Evolutionary conservation across 2,329 filamentous ascomycete genomes (phyloP).

Genomic region (Fusarium sp.): DNA sequence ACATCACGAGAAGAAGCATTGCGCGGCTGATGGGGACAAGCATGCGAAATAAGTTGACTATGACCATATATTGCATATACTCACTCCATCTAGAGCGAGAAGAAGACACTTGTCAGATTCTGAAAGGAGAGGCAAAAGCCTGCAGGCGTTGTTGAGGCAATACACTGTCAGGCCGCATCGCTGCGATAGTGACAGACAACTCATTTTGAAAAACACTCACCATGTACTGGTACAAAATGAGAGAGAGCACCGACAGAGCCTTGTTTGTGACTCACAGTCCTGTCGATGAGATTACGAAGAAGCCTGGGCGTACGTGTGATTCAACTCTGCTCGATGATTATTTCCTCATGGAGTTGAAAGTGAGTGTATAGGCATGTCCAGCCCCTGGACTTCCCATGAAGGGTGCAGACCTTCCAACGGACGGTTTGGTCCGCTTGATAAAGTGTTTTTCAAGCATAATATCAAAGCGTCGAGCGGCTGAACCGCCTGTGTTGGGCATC

Average conservation of each 20-base stretch:
- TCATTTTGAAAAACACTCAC: constrained; percentile 9
- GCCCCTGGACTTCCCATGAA: background rate
- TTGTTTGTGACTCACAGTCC: background rate
- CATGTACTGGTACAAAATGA: background rate
- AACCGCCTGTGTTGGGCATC: background rate
- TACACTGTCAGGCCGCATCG: background rate
- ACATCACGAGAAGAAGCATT: background rate
- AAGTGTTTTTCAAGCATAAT: background rate
- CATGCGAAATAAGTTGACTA: background rate
- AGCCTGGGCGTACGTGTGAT: background rate
- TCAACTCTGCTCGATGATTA: background rate
- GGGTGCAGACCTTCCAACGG: background rate
- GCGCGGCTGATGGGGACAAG: background rate
- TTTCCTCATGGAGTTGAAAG: background rate
- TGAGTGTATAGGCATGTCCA: background rate
- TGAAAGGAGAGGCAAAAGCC: background rate
- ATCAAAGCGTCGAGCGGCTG: background rate
- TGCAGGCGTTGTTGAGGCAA: background rate
- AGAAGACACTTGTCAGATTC: background rate
- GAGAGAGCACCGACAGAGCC: background rate
- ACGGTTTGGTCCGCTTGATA: background rate
- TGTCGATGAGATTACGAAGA: background rate
- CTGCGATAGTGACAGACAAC: background rate
- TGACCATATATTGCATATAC: background rate
- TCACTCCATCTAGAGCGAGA: background rate